Conservation (phyloP, 441 rosid species). For the Raphanus hybrid region DNA sequence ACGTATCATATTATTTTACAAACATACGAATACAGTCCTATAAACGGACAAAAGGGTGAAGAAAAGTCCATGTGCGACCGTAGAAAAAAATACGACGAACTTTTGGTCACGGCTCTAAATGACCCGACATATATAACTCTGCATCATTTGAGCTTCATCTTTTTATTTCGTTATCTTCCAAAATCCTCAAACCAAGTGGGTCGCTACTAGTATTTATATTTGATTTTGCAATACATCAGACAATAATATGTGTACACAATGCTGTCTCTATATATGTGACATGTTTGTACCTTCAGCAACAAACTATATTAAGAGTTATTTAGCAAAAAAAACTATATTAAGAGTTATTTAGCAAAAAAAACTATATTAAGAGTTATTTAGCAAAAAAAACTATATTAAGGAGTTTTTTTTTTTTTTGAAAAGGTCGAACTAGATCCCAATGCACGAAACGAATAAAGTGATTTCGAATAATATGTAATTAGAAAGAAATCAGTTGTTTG, state of each 20-base stretch:
- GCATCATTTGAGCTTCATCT: conserved; percentile 26
- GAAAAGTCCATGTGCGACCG: conserved; percentile 33
- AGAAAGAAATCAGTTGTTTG: neutral
- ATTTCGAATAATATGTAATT: neutral
- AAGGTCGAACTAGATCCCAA: conserved; percentile 8
- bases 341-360: neutral
- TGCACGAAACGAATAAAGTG: neutral
- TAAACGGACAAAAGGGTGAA: conserved; percentile 35
- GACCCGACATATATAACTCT: conserved; percentile 46
- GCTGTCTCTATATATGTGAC: conserved; percentile 42
- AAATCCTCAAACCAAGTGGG: conserved; percentile 36
- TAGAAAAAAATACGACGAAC: conserved; percentile 32
- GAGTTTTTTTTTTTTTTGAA: neutral
- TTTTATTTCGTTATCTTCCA: conserved; percentile 35
- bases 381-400: neutral
- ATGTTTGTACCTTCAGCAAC: conserved; percentile 41
- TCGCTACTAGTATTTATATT: conserved; percentile 31
- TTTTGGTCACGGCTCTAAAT: conserved; percentile 40
- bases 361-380: neutral
- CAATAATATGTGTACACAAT: conserved; percentile 18
- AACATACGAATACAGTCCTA: conserved; percentile 4
- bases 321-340: neutral
- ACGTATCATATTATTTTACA: neutral
- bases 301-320: neutral
- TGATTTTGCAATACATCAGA: conserved; percentile 16